Evolutionary conservation across 352 stramenopile species (phyloP), one percentile per base, ranked within the genome.

Genomic region (Blastocystis sp.): DNA sequence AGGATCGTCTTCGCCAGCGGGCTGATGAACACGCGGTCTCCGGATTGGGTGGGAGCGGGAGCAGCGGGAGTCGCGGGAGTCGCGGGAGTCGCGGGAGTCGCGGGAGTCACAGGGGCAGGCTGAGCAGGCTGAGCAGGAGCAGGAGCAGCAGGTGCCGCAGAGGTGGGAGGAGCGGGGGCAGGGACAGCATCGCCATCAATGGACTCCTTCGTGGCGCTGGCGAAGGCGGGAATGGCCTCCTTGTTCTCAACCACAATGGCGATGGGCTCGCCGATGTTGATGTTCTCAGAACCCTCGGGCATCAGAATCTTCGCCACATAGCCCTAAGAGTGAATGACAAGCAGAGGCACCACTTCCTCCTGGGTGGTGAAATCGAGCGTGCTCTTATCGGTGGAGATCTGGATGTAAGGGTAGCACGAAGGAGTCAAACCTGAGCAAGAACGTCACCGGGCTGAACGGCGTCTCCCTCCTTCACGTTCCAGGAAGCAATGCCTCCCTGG

Each of bases 281-380:
- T 90, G 34, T 74, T 76, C 69, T 92, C 91, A 21, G 62, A 86
- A 21, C 91, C 93, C 52, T 89, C 91, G 17, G 87, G 19, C 7
- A 94, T 91, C 17, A 96, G 90, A n/a, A 95, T 89, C 88, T 94
- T 96, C 0, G 92, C 93, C n/a, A 96, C 88, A 62, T 93, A 91
- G 38, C 93, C 93, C 88, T 94, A 65, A 56, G 28, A 19, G 28
- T 87, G 14, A 82, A 52, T 34, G n/a, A 7, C 23, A 14, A 56
- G 0, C 28, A 11, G 10, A 17, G 38, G 17, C 40, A 19, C 14
- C 10, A 76, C 89, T 59, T 91, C 89, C 45, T 90, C 64, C 34
- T 69, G 56, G 19, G 40, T 90, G n/a, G 89, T 89, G 70, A 88
- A 90, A 34, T 89, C 71, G 7, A 91, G 70, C 14, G 74, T 89